These are phyloP conservation scores for Claviceps citrina DNA, from an alignment of 2,329 filamentous ascomycete species.

Conservation along the genomic window DNA sequence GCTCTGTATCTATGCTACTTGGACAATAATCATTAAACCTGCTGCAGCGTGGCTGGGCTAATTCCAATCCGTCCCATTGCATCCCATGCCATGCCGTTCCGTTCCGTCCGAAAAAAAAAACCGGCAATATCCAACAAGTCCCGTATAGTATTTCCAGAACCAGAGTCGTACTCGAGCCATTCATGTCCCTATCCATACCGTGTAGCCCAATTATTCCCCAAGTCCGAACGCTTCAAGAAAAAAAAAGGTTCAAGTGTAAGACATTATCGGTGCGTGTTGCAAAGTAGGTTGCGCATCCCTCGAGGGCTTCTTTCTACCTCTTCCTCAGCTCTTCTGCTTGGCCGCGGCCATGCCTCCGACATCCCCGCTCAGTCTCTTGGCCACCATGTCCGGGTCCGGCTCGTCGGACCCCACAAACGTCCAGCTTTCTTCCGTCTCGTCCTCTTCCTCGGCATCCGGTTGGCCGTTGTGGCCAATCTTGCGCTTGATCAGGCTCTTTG, in stretches of 20 bases:
- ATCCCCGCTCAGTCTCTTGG: constrained; percentile 25
- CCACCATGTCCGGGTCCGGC: constrained; percentile 28
- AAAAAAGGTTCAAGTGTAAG: background rate
- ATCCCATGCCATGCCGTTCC: background rate
- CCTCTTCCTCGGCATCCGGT: constrained; percentile 29
- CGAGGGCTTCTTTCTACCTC: background rate
- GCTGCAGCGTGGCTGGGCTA: no score
- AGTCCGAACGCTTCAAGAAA: background rate
- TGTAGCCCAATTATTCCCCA: background rate
- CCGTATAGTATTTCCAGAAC: no score
- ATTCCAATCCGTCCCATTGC: background rate
- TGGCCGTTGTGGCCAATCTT: constrained; percentile 36
- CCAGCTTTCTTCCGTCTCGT: constrained; percentile 67
- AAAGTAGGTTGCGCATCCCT: background rate
- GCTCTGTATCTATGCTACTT: background rate
- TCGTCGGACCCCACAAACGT: constrained; percentile 60
- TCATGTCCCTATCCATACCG: background rate
- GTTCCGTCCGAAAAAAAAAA: background rate
- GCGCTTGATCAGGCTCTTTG: constrained; percentile 63
- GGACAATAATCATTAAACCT: no score
- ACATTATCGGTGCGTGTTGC: background rate
- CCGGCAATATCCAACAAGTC: background rate
- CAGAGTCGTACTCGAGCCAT: background rate
- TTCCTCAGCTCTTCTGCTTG: constrained; percentile 12
- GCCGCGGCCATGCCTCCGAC: constrained; percentile 10